Percentiles rank a stretch among this genome's conserved stretches.
Conservation (phyloP, 169 alveolate genomes). For the Cryptosporidium canis region DNA sequence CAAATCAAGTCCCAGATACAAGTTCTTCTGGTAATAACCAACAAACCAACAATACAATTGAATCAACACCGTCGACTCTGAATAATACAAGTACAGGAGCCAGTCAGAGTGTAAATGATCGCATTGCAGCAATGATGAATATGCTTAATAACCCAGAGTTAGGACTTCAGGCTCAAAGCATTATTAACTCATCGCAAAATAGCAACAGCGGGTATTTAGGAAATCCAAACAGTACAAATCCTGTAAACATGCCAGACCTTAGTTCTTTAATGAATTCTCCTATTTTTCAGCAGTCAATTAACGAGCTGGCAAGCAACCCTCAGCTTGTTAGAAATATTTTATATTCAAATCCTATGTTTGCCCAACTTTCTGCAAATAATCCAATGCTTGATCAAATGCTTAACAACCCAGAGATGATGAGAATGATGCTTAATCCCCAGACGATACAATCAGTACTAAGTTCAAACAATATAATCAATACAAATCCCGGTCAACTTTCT, state of each 20-base stretch:
- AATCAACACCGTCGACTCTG: neutral
- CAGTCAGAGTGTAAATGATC: neutral
- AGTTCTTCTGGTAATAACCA: neutral
- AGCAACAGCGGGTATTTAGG: neutral
- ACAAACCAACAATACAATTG: neutral
- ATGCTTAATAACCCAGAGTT: conserved; percentile 21
- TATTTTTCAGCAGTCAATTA: conserved; percentile 81
- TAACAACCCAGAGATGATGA: conserved; percentile 86
- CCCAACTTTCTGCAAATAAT: conserved; percentile 81
- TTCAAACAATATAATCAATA: neutral
- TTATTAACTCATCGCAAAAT: conserved; percentile 1
- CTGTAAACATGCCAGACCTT: conserved; percentile 46
- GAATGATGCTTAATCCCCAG: conserved; percentile 82
- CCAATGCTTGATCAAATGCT: conserved; percentile 85
- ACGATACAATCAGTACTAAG: conserved; percentile 73
- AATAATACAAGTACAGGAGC: neutral
- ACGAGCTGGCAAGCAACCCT: conserved; percentile 79
- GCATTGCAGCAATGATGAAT: conserved; percentile 37
- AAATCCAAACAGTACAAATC: neutral
- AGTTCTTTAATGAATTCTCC: conserved; percentile 78
- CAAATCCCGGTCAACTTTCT: conserved; percentile 43
- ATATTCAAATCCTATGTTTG: conserved; percentile 75
- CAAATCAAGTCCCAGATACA: conserved; percentile 4
- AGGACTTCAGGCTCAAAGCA: neutral
- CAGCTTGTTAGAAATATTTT: conserved; percentile 77